phyloP scores from a whole-genome alignment of 2,329 filamentous ascomycete genomes.

The Diplodia seriata region DNA sequence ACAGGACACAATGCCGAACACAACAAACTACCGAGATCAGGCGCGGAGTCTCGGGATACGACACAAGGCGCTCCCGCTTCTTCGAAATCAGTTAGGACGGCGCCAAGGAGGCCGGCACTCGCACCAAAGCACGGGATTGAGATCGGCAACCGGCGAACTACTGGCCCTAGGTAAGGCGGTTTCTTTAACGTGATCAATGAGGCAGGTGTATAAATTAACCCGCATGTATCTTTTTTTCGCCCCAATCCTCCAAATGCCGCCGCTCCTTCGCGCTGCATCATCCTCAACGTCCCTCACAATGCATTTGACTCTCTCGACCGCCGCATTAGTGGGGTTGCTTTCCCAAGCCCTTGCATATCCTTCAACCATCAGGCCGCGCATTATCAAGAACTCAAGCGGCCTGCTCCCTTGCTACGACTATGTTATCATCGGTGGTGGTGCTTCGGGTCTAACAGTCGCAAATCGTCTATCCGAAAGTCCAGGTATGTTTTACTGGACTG shows the following conservation, averaged over 20 bases:
- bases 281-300: not conserved
- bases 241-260: not conserved
- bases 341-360: slow-evolving; percentile 18
- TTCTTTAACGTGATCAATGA: not conserved
- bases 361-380: slow-evolving; percentile 5
- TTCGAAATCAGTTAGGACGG: slow-evolving; percentile 15
- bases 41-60: slow-evolving; percentile 2
- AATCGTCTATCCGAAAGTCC: slow-evolving; percentile 40
- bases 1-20: slow-evolving; percentile 14
- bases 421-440: slow-evolving; percentile 35
- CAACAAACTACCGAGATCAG: slow-evolving; percentile 3
- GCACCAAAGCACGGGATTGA: slow-evolving; percentile 21
- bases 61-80: slow-evolving; percentile 13
- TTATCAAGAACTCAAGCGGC: slow-evolving; percentile 1
- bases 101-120: slow-evolving; percentile 18
- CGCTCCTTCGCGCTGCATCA: not conserved
- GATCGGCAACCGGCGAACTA: slow-evolving; percentile 19
- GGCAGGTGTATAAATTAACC: slow-evolving; percentile 10
- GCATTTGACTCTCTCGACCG: not conserved
- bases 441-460: slow-evolving; percentile 35
- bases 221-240: not conserved
- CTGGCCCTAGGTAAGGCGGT: not conserved
- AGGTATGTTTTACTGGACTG: not conserved
- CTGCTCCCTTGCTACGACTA: slow-evolving; percentile 21
- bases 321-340: not conserved